Evolutionary conservation across 2,329 filamentous ascomycete species (phyloP).

Genomic region (Alternaria novae-zelandiae): DNA sequence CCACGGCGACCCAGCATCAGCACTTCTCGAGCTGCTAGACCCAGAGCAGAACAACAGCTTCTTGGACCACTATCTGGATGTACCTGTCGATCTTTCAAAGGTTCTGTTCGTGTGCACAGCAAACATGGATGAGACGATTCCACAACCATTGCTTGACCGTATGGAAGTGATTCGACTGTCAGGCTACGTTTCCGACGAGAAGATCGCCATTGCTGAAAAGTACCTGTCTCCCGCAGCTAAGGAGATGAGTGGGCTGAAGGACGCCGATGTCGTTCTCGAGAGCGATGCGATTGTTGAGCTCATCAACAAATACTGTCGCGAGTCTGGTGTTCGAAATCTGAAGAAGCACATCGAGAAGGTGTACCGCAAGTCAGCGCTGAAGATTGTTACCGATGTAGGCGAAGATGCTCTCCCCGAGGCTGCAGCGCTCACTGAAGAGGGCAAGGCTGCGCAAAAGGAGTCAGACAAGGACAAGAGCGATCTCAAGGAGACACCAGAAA

Average conservation of each 20-base stretch:
- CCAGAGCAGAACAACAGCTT: slow-evolving; percentile 98
- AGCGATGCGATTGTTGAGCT: slow-evolving; percentile 91
- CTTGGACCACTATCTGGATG: slow-evolving; percentile 97
- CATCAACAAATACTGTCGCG: slow-evolving; percentile 97
- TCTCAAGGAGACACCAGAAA: slow-evolving; percentile 66
- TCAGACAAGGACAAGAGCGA: slow-evolving; percentile 70
- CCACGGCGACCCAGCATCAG: slow-evolving; percentile 87
- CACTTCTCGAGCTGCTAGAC: slow-evolving; percentile 89
- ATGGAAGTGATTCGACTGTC: slow-evolving; percentile 98
- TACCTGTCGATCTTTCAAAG: slow-evolving; percentile 95
- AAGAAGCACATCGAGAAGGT: slow-evolving; percentile 99
- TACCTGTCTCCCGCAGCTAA: slow-evolving; percentile 95
- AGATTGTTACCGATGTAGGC: slow-evolving; percentile 94
- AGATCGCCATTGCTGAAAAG: slow-evolving; percentile 95
- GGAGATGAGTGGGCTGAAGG: slow-evolving; percentile 86
- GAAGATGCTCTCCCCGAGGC: slow-evolving; percentile 82
- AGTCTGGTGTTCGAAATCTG: slow-evolving; percentile 94
- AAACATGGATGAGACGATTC: slow-evolving; percentile 98
- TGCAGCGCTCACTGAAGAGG: slow-evolving; percentile 82
- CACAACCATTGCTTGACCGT: slow-evolving; percentile 87
- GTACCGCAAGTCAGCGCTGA: slow-evolving; percentile 94
- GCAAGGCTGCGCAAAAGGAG: slow-evolving; percentile 77
- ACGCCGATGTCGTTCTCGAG: slow-evolving; percentile 86
- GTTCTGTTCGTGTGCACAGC: slow-evolving; percentile 98
- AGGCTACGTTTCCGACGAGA: slow-evolving; percentile 96